Base-by-base conservation (phyloP, 2,329 filamentous ascomycete species). In the Zasmidium citrigriseum region DNA sequence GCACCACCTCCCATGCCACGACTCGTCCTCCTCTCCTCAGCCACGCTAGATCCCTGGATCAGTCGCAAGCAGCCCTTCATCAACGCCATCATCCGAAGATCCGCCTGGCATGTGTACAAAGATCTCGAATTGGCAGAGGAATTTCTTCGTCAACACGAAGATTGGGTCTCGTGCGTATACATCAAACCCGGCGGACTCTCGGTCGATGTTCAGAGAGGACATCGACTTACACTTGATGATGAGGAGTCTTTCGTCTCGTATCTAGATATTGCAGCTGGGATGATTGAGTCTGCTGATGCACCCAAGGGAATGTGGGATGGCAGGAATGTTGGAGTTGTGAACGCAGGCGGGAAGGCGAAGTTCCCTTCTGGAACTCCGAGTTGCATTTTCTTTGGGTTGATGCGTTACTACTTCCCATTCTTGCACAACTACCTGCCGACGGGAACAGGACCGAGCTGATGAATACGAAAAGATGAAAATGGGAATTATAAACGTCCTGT, bases 241-340 rank as follows among this genome's bases (percentile, higher is more conserved):
- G 67, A 78, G 51, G 69, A 77, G 52, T 74, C 68, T 3, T 73
- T 73, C 24, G 25, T 82, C 1, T 72, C 68, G 1, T 82, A 78
- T 50, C 41, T 77, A 3, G 80, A 82, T 62, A 63, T 82, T 16
- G 73, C 78, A 1, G 79, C 76, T 1, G 79, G 65, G 0, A 83
- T 83, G 81, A 70, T 82, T 18, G 79, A 83, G 65, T 75, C 75
- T 4, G 78, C 74, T 0, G 47, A 58, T 29, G 58, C 58, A 38
- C 46, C 22, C 10, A 25, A 18, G 4, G 56, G 45, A 7, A 18
- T 21, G 27, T 61, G 49, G 24, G 56, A 54, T 41, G 24, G 18
- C 4, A 56, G 68, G 41, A 67, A 67, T 59, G 64, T 70, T 12
- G 57, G 64, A 9, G 73, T 74, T 12, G 51, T 70, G 0, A 75